Evolutionary conservation across 257 asterid species (phyloP).

Genomic region (Marsdenia floribunda): DNA sequence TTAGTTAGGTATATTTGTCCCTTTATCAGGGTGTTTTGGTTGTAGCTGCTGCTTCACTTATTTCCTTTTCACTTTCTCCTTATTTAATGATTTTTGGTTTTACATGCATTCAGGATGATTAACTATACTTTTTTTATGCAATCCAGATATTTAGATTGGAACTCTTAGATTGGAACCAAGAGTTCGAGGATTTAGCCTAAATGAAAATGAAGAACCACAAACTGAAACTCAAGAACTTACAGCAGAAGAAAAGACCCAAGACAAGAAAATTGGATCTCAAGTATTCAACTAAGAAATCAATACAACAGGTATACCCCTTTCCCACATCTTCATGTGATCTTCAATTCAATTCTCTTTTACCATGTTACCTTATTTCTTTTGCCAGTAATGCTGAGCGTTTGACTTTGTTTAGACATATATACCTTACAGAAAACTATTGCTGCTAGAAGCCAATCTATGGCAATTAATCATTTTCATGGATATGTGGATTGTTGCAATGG

Average conservation of each 20-base stretch:
- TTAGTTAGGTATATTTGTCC: too few species aligned
- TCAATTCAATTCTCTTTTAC: neutral
- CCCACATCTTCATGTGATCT: neutral
- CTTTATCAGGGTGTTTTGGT: neutral
- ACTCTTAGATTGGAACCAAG: slow-evolving; percentile 62
- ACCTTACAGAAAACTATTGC: neutral
- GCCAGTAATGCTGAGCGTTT: neutral
- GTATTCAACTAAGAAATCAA: slow-evolving; percentile 44
- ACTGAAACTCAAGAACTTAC: slow-evolving; percentile 32
- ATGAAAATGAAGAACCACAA: slow-evolving; percentile 32
- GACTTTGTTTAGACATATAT: neutral
- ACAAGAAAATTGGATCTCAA: slow-evolving; percentile 13
- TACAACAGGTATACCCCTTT: slow-evolving; percentile 38
- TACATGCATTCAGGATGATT: neutral
- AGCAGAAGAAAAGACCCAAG: slow-evolving; percentile 34
- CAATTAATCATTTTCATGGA: slow-evolving; percentile 42
- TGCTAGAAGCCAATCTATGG: neutral
- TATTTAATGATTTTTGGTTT: neutral
- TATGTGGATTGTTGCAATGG: slow-evolving; percentile 67
- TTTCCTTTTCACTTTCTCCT: neutral
- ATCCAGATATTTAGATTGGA: slow-evolving; percentile 74
- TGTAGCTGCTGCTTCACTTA: neutral
- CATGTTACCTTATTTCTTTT: neutral
- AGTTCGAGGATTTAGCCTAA: slow-evolving; percentile 31
- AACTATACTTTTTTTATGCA: neutral